Evolutionary conservation across 345 rosid genomes (phyloP).

Genomic region (Erucastrum elatum): DNA sequence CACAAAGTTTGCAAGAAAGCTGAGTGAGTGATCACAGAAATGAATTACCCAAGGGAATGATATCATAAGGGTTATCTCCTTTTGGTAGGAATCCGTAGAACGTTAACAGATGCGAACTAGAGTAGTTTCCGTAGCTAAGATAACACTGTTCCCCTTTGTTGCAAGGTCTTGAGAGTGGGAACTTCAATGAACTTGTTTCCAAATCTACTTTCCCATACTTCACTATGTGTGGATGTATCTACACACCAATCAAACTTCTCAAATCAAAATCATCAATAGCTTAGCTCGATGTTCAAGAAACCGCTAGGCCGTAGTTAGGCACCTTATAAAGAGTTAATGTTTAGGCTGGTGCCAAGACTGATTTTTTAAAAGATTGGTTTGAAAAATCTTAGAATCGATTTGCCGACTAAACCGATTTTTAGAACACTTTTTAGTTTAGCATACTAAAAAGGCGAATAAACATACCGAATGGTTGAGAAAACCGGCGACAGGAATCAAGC

Average conservation of each 20-base stretch:
- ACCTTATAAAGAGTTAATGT: too few species aligned
- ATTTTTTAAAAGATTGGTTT: background rate
- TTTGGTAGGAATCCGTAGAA: constrained; percentile 85
- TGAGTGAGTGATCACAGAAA: background rate
- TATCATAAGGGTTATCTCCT: constrained; percentile 81
- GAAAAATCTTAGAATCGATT: background rate
- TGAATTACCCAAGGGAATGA: constrained; percentile 69
- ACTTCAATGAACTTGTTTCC: constrained; percentile 66
- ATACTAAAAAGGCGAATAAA: background rate
- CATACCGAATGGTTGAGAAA: constrained; percentile 90
- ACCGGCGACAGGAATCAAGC: constrained; percentile 89
- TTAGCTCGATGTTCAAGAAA: background rate
- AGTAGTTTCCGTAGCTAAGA: constrained; percentile 84
- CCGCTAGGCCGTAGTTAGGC: background rate
- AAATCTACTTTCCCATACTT: constrained; percentile 79
- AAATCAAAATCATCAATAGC: background rate
- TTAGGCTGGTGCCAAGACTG: too few species aligned
- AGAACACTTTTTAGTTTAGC: background rate
- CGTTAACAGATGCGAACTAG: constrained; percentile 78
- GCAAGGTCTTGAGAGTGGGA: constrained; percentile 75
- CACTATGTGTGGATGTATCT: constrained; percentile 74
- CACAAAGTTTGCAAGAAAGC: constrained; percentile 3
- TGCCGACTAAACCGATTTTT: background rate
- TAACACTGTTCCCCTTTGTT: constrained; percentile 72
- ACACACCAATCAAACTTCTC: constrained; percentile 25